Evolutionary conservation across 176 grass and related monocot species (phyloP).

Genomic region (Oryza officinalis): DNA sequence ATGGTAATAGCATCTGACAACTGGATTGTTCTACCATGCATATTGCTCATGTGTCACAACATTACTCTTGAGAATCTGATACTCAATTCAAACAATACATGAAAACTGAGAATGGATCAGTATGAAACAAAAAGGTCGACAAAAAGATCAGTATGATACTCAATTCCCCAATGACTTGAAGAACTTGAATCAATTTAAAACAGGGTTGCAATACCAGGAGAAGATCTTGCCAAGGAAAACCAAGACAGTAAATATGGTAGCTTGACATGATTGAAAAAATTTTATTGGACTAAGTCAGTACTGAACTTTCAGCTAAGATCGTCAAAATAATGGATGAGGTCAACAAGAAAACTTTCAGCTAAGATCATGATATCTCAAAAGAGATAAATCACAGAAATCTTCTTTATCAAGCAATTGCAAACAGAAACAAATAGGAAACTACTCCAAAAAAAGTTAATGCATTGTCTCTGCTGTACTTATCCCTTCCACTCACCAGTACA

Average conservation of each 20-base stretch:
- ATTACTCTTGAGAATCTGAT: constrained; percentile 13
- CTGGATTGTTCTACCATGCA: not conserved
- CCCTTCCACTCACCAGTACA: constrained; percentile 16
- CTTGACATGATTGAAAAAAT: constrained; percentile 3
- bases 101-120: constrained; percentile 4
- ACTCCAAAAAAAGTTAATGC: not conserved
- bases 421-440: constrained; percentile 12
- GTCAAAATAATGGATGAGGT: not conserved
- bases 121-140: not conserved
- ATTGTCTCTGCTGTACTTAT: not conserved
- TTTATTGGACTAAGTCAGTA: not conserved
- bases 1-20: not conserved
- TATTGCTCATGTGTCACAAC: constrained; percentile 5
- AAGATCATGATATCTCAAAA: not conserved
- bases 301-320: constrained; percentile 7
- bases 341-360: constrained; percentile 2
- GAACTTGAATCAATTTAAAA: constrained; percentile 6
- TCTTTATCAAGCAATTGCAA: not conserved
- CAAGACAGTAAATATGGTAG: not conserved
- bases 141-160: too few species aligned
- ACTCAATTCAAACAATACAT: constrained; percentile 23
- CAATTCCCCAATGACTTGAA: not conserved
- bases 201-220: not conserved
- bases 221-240: not conserved
- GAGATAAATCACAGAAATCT: constrained; percentile 8